Evolutionary conservation across 2,329 filamentous ascomycete species (phyloP), one percentile per base, ranked within the genome.

Genomic region (Zasmidium angulare): DNA sequence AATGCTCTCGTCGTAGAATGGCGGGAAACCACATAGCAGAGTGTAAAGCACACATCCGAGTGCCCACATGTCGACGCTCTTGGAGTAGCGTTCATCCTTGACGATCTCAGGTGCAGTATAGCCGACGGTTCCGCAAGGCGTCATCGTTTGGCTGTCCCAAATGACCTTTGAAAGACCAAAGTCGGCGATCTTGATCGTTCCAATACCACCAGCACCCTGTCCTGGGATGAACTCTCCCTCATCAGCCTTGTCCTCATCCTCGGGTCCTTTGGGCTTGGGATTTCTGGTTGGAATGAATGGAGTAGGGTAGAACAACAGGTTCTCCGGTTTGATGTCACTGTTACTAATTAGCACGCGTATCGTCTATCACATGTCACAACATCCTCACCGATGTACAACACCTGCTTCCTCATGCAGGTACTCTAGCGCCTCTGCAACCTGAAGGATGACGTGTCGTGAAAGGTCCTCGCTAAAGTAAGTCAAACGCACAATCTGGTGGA

Each of bases 1-100:
- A 67, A 99, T 98, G 71, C 91, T 96, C 78, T 99, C 95, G 68
- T 99, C 95, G 75, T 99, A 96, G 77, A 99, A 99, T 2, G 95
- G 95, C 10, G 95, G 95, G 79, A 99, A 99, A 14, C 95, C 95
- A 69, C 95, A 99, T 17, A 99, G 88, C 1, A 99, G 81, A 0
- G 95, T 99, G 79, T 99, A 99, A 3, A 99, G 82, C 11, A 99
- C 95, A 74, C 95, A 99, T 14, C 95, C 95, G 29, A 99, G 78
- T 2, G 95, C 95, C 95, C 95, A 99, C 95, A 99, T 99, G 72
- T 99, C 95, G 49, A 99, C 95, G 53, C 91, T 96, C 81, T 98
- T 99, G 40, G 93, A 98, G 76, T 99, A 99, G 21, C 93, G 87
- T 78, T 99, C 95, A 76, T 99, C 95, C 78, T 98, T 98, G 74